A percentile compares a stretch with the other conserved stretches of the same genome.
Conservation (phyloP, 148 eudicot species). For the Beta vulgaris region DNA sequence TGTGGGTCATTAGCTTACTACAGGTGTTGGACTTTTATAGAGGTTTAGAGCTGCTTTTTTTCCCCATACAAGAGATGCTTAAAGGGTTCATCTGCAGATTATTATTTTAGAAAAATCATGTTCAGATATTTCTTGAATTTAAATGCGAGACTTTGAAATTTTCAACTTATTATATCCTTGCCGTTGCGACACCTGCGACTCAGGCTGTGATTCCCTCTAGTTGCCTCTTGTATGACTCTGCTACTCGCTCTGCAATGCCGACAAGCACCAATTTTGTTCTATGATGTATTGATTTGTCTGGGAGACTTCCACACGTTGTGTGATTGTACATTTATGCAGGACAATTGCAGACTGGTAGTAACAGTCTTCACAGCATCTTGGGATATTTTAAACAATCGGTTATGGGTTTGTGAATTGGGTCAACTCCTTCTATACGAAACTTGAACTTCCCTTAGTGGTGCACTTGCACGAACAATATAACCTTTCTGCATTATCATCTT, state of each 20-base stretch:
- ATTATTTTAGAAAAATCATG: not conserved
- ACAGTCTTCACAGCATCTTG: too few species aligned
- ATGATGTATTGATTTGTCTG: not conserved
- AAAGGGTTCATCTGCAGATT: not conserved
- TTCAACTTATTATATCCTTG: not conserved
- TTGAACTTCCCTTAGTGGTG: too few species aligned
- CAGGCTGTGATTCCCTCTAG: not conserved
- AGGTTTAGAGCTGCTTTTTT: not conserved
- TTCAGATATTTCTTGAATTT: not conserved
- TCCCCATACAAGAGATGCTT: not conserved
- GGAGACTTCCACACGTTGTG: not conserved
- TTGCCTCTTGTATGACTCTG: slow-evolving; percentile 1
- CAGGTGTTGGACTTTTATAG: too few species aligned
- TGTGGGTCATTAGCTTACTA: not conserved
- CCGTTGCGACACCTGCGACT: not conserved
- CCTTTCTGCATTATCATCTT: too few species aligned
- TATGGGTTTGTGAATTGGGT: too few species aligned
- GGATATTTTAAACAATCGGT: too few species aligned
- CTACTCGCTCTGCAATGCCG: not conserved
- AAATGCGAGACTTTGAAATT: not conserved
- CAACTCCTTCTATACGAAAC: too few species aligned
- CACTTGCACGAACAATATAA: too few species aligned
- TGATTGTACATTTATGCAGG: not conserved
- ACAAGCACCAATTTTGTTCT: not conserved
- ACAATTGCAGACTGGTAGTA: not conserved